These are phyloP conservation scores for Linaria vulgaris DNA, from an alignment of 257 asterid species.

Conservation along the genomic window DNA sequence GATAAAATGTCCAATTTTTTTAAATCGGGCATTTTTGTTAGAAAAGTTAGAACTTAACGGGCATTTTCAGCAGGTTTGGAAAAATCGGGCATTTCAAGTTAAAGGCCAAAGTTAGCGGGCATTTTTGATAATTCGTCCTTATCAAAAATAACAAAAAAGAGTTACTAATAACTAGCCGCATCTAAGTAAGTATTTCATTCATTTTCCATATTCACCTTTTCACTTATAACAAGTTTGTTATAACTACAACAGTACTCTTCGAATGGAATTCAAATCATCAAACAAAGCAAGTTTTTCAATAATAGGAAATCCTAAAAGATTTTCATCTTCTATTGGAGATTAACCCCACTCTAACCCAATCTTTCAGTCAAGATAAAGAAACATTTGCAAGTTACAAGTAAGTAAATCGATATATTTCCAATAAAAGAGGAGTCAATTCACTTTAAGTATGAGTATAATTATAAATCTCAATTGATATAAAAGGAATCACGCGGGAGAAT, in stretches of 20 bases:
- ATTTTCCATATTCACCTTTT: no score
- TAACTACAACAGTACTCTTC: not conserved
- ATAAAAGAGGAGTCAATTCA: conserved; percentile 13
- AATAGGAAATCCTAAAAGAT: not conserved
- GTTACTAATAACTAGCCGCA: no score
- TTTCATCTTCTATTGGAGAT: conserved; percentile 16
- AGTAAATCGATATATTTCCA: conserved; percentile 17
- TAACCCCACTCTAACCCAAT: conserved; percentile 8
- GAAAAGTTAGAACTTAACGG: no score
- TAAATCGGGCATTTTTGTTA: no score
- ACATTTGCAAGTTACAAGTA: conserved; percentile 13
- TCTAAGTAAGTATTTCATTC: no score
- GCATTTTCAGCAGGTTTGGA: no score
- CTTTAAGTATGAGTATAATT: conserved; percentile 11
- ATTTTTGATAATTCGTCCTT: no score
- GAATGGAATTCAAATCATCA: conserved; percentile 13
- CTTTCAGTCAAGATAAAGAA: conserved; percentile 26
- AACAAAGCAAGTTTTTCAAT: conserved; percentile 1
- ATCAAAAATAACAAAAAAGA: no score
- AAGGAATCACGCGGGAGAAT: conserved; percentile 27
- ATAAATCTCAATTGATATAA: conserved; percentile 13
- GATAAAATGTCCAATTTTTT: no score
- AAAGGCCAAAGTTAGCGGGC: no score
- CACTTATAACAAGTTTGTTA: no score
- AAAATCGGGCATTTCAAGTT: no score